Evolutionary conservation across 2,329 filamentous ascomycete genomes (phyloP), one percentile per base, ranked within the genome.

Genomic region (Zasmidium angulare): DNA sequence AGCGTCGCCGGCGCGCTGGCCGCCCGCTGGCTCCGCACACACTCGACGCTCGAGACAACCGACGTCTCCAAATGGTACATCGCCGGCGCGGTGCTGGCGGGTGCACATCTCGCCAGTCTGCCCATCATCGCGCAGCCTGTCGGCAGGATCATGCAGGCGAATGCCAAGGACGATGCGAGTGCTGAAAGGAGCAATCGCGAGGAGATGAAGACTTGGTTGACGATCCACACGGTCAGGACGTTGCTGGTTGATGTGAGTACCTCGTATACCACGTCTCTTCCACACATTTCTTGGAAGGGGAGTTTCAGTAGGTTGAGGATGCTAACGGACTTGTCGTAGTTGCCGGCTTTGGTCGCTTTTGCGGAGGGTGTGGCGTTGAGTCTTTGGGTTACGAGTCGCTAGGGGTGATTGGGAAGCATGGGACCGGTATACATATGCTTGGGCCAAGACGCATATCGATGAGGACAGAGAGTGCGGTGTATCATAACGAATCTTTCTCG

Each of bases 121-220:
- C 66, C 66, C 2, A 46, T 66, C 26, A 61, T 71, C 21, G 64
- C 62, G 7, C 63, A 60, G 20, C 64, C 64, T 2, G 63, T 68
- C 12, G 53, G 58, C 51, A 55, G 64, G 40, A 68, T 68, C 22
- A 63, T 68, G 21, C 49, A 66, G 26, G 60, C 46, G 14, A 50
- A 57, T 6, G 46, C 53, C 21, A 60, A 31, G 43, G 26, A 40
- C 46, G 60, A 63, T 23, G 62, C 65, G 48, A 59, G 53, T 26
- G 64, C 60, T 20, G 64, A 62, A 50, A 60, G 55, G 50, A 64
- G 59, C 12, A 69, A 71, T 51, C 54, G 64, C 31, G 50, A 65
- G 59, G 67, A 69, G 46, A 63, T 67, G 65, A 66, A 60, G 59
- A 67, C 51, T 19, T 71, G 68, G 69, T 65, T 72, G 22, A 57